Base-by-base conservation (phyloP, 805 yeast species). In the Candida palmyrensis region DNA sequence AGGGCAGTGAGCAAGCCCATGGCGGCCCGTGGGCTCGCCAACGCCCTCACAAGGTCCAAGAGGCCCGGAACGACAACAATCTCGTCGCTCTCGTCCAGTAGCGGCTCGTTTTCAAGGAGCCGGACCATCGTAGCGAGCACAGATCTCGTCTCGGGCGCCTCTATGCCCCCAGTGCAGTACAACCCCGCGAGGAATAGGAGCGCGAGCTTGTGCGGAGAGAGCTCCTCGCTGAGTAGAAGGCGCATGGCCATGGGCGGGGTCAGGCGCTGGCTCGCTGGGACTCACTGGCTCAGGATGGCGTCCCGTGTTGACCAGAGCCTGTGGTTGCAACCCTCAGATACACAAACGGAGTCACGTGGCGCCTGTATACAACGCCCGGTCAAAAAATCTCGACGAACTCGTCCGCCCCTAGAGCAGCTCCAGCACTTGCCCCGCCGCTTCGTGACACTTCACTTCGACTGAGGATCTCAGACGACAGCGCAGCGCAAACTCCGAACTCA, bases 151-250 rank as follows among this genome's bases (percentile, higher is more conserved):
- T 29, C 32, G 15, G 20, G 9, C 9, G 10, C n/a, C 4, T 19
- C 23, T 6, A 29, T 9, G 15, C 15, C 10, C 11, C 32, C 32
- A 18, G 32, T 19, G 15, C 32, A 29, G 32, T 29, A 15, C 9
- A 29, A 17, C n/a, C 64, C 63, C 4, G 77, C 61, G 10, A 79
- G 45, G 3, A 69, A 53, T 7, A 77, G 44, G 1, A 77, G 43
- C 2, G 78, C 73, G 0, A 79, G 53, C 41, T 74, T 76, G 36
- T 73, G 68, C 1, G 84, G 77, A 5, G 81, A 71, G 18, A 79
- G 39, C 34, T 58, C 68, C 35, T 64, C 70, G 3, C 66, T 48
- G 20, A 61, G 45, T 9, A 59, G 41, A 18, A 59, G 42, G 3
- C 21, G 14, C 15, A 31, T 14, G 7, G 12, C 18, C 33, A 21